Base-by-base conservation (phyloP, 352 stramenopile species). In the Phytopythium kandeliae region DNA sequence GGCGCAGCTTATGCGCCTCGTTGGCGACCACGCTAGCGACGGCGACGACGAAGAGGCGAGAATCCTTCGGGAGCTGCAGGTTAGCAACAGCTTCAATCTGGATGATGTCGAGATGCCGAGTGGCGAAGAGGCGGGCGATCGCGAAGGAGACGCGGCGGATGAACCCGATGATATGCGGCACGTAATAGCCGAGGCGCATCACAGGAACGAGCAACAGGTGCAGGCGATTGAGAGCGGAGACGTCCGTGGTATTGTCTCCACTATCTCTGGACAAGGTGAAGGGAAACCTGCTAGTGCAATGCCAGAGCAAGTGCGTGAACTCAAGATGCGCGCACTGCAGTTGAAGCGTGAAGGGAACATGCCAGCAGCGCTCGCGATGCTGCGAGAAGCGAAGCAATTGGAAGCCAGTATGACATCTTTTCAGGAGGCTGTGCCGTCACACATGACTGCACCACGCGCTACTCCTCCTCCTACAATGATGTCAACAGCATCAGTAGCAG, bases 331-430 rank as follows among this genome's bases (percentile, higher is more conserved):
- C 30, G 81, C 76, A 21, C 37, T 90, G 25, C 48, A 58, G 24
- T 63, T 85, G 30, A 92, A 87, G 57, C 65, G 67, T 30, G 64
- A 72, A 24, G 78, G 78, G 4, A 72, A 66, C 15, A 61, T 84
- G 8, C 64, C 75, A 30, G 67, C 76, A 12, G 75, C 74, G 3
- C 54, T 92, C 19, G 74, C 54, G 15, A 71, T 82, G 11, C 74
- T 91, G 26, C 73, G 78, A 30, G 69, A 86, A 13, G 69, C 78
- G 6, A 87, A 85, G 22, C 58, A 73, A 9, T 53, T 88, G 9
- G 67, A 87, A 46, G 62, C 67, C 35, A 72, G 38, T 31, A 45
- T 34, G 60, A 51, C 4, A 22, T 10, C 40, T 13, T 2, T 19
- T 10, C 22, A 46, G 16, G 25, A 13, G 12, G 8, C 12, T 16